Percentiles rank a stretch among this genome's conserved stretches.
These are phyloP conservation scores for Casuarina glauca DNA, from an alignment of 306 rosid genomes.

Conservation along the genomic window DNA sequence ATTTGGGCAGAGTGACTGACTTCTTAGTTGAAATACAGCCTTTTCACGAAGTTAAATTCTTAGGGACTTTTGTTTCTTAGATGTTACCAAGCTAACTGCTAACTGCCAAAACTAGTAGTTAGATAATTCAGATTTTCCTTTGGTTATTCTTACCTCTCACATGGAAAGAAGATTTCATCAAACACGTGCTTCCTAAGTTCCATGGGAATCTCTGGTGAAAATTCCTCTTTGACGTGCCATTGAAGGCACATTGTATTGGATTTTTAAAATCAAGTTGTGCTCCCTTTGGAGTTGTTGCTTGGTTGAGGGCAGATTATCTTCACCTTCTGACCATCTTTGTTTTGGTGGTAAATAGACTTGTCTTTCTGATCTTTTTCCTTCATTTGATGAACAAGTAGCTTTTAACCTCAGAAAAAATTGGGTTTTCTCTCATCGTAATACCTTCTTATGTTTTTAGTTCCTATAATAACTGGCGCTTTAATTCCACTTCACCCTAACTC, in stretches of 20 bases:
- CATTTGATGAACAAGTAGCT: not conserved
- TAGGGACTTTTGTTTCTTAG: too few species aligned
- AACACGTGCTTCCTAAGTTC: not conserved
- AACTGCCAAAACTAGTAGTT: not conserved
- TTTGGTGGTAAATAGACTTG: not conserved
- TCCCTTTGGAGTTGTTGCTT: not conserved
- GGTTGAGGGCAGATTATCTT: constrained; percentile 1
- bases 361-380: not conserved
- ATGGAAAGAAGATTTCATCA: not conserved
- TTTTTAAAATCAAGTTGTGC: not conserved
- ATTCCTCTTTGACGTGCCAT: not conserved
- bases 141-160: not conserved
- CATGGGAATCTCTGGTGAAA: not conserved
- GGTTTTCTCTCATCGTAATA: not conserved
- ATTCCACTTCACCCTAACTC: too few species aligned
- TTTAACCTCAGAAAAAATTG: not conserved
- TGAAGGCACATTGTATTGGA: not conserved
- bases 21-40: not conserved
- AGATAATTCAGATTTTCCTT: not conserved
- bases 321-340: not conserved
- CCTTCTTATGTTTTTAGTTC: not conserved
- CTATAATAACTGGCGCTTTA: not conserved
- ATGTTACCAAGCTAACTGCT: not conserved
- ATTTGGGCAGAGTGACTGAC: not conserved
- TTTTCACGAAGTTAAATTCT: too few species aligned